Percentiles rank a stretch among this genome's conserved stretches.
Evolutionary conservation across 257 asterid species (phyloP).

Genomic region (Nicotiana undulata): DNA sequence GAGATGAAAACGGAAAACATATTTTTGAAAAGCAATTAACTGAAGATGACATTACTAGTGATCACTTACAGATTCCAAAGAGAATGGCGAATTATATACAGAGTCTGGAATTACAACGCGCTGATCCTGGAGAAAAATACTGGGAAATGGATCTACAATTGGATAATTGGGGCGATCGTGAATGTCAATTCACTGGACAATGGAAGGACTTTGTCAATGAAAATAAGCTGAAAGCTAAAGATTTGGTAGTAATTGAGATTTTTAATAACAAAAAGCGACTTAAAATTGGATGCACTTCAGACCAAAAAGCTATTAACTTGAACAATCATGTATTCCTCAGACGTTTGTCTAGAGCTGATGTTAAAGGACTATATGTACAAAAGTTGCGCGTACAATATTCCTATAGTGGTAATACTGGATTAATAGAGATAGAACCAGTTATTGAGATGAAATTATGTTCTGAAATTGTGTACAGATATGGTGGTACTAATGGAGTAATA

Average conservation of each 20-base stretch:
- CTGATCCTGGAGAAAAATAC: not conserved
- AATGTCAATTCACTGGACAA: constrained; percentile 1
- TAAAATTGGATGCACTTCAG: not conserved
- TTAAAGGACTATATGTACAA: not conserved
- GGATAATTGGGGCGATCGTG: not conserved
- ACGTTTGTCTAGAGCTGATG: constrained; percentile 1
- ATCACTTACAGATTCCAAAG: not conserved
- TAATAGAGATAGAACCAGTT: constrained; percentile 4
- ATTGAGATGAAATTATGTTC: not conserved
- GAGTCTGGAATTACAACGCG: not conserved
- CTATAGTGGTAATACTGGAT: not conserved
- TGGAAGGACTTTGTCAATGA: not conserved
- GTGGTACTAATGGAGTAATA: not conserved
- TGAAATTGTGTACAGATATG: constrained; percentile 3
- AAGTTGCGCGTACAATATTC: not conserved
- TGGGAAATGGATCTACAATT: not conserved
- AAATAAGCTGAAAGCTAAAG: not conserved
- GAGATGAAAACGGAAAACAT: not conserved
- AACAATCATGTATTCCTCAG: not conserved
- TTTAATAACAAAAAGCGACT: not conserved
- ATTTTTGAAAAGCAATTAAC: not conserved
- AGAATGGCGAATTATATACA: not conserved
- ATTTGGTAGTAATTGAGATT: not conserved
- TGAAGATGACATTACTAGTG: not conserved
- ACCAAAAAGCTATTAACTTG: not conserved